Evolutionary conservation across 2,329 filamentous ascomycete genomes (phyloP).

Genomic region (Fusarium graminum): DNA sequence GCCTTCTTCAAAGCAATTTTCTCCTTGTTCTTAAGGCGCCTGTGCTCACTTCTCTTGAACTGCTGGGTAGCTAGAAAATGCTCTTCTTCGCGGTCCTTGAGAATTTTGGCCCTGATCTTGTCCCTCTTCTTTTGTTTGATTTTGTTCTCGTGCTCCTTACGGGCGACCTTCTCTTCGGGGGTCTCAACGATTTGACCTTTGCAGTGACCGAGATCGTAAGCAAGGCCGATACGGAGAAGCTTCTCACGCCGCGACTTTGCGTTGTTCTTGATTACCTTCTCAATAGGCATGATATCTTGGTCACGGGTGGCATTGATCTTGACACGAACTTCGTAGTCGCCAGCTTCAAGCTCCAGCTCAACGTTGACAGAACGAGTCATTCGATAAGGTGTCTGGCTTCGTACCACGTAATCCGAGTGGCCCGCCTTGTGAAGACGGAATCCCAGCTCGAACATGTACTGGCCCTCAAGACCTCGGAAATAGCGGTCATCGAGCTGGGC

Average conservation of each 20-base stretch:
- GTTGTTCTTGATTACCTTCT: conserved; percentile 75
- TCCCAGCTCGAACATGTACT: conserved; percentile 66
- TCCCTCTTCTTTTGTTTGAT: conserved; percentile 56
- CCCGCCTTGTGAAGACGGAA: conserved; percentile 66
- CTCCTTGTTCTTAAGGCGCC: conserved; percentile 75
- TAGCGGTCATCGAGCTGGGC: conserved; percentile 70
- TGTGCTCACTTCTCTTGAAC: conserved; percentile 51
- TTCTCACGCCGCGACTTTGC: conserved; percentile 77
- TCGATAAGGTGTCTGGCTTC: conserved; percentile 65
- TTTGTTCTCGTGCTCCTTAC: conserved; percentile 60
- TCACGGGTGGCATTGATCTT: conserved; percentile 78
- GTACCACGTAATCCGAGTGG: conserved; percentile 67
- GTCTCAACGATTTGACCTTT: conserved; percentile 69
- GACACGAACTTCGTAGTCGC: conserved; percentile 80
- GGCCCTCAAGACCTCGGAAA: conserved; percentile 68
- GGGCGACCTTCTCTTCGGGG: conserved; percentile 62
- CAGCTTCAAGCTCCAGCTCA: conserved; percentile 79
- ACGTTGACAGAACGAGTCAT: conserved; percentile 82
- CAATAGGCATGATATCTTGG: conserved; percentile 64
- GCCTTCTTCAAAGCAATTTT: conserved; percentile 84
- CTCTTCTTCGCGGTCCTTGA: conserved; percentile 55
- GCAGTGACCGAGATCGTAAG: conserved; percentile 77
- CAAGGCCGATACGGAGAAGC: conserved; percentile 75
- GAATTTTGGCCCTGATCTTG: conserved; percentile 56
- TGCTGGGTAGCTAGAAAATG: conserved; percentile 56